A percentile compares a stretch with the other conserved stretches of the same genome.
These are phyloP conservation scores for Yamadazyma trypodendri DNA, from an alignment of 1,139 yeast genomes.

Conservation along the genomic window DNA sequence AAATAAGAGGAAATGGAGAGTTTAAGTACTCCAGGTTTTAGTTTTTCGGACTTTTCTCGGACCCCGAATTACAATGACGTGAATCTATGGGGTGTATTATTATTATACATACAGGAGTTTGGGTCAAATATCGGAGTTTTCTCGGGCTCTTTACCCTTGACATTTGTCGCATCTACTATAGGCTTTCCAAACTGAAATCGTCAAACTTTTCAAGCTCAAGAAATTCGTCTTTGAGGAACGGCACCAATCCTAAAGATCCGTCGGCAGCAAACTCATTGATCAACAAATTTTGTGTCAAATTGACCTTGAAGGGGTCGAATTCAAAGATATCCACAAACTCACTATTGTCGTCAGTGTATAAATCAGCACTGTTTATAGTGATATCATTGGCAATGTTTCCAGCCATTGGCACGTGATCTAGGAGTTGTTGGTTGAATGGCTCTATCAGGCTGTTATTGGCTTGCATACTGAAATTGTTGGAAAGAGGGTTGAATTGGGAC, in stretches of 20 bases:
- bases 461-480: neutral
- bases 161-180: no score
- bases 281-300: constrained; percentile 35
- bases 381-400: no score
- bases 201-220: constrained; percentile 6
- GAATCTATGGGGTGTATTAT: no score
- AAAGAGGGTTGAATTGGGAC: constrained; percentile 2
- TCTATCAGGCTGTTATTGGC: neutral
- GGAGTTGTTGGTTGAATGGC: neutral
- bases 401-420: neutral
- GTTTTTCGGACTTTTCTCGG: constrained; percentile 9
- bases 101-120: no score
- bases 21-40: constrained; percentile 2
- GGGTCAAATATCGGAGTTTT: no score
- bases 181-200: neutral
- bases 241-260: constrained; percentile 65
- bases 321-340: constrained; percentile 30
- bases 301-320: constrained; percentile 44
- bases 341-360: constrained; percentile 17
- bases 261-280: constrained; percentile 64
- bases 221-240: constrained; percentile 37
- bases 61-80: no score
- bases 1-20: neutral
- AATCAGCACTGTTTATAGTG: no score
- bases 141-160: no score